phyloP scores from a whole-genome alignment of 225 moss, liverwort and hornwort species.

The Marchantia paleacea region DNA sequence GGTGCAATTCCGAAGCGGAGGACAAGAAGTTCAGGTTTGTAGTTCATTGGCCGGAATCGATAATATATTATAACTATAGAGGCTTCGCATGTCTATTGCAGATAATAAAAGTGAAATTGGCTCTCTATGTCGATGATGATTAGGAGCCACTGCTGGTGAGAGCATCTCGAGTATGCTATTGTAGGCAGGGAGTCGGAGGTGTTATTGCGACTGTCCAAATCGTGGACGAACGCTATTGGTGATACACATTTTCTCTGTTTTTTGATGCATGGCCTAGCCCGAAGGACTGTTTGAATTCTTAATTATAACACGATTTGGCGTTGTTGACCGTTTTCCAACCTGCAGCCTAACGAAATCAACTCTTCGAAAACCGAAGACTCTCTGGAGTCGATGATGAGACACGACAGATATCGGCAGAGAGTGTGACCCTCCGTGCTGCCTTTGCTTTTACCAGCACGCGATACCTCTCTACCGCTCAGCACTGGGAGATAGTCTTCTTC shows the following conservation, averaged over 20 bases:
- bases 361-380: neutral
- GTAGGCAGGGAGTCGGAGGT: neutral
- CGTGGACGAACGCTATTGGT: neutral
- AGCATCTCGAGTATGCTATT: neutral
- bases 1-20: neutral
- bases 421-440: too few species aligned
- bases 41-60: too few species aligned
- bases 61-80: too few species aligned
- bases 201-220: neutral
- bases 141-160: neutral
- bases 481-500: neutral
- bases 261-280: too few species aligned
- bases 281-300: neutral
- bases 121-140: neutral
- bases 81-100: too few species aligned
- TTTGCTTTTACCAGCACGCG: neutral
- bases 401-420: neutral
- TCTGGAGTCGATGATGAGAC: slow-evolving; percentile 3
- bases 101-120: neutral
- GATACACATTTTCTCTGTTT: too few species aligned
- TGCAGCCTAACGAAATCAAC: neutral
- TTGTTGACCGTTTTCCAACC: neutral
- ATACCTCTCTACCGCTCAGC: neutral
- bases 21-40: neutral
- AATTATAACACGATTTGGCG: neutral